Conservation (phyloP, 306 rosid genomes). For the Citrullus colocynthis region DNA sequence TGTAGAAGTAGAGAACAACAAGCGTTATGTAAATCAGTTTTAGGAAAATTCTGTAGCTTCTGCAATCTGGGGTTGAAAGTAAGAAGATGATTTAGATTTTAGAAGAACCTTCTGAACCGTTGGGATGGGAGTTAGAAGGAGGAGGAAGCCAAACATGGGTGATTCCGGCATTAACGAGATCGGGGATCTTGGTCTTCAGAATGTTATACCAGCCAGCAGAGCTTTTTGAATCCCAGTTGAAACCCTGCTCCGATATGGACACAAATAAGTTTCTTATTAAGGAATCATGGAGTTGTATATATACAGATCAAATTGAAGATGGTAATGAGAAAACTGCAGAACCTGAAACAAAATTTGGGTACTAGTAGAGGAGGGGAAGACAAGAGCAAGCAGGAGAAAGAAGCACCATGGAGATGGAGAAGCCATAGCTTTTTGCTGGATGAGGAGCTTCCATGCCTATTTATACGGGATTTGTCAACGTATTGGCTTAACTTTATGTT, state of each 20-base stretch:
- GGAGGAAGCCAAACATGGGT: constrained; percentile 23
- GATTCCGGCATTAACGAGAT: constrained; percentile 40
- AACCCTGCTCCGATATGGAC: background rate
- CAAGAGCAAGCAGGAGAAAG: background rate
- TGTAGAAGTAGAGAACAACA: too few species aligned
- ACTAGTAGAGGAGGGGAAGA: background rate
- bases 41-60: too few species aligned
- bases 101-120: too few species aligned
- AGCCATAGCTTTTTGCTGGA: too few species aligned
- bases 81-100: too few species aligned
- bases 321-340: background rate
- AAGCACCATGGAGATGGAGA: background rate
- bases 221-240: constrained; percentile 45
- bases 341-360: background rate
- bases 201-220: constrained; percentile 66
- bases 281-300: background rate
- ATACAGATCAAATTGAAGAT: background rate
- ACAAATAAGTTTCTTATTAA: background rate
- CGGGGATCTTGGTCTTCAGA: constrained; percentile 37
- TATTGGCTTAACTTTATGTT: too few species aligned
- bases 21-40: too few species aligned
- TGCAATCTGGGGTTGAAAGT: too few species aligned
- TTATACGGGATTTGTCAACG: too few species aligned
- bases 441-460: too few species aligned
- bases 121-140: constrained; percentile 39